Base-by-base conservation (phyloP, 805 yeast genomes). In the Zygoascus bituminiphila region DNA sequence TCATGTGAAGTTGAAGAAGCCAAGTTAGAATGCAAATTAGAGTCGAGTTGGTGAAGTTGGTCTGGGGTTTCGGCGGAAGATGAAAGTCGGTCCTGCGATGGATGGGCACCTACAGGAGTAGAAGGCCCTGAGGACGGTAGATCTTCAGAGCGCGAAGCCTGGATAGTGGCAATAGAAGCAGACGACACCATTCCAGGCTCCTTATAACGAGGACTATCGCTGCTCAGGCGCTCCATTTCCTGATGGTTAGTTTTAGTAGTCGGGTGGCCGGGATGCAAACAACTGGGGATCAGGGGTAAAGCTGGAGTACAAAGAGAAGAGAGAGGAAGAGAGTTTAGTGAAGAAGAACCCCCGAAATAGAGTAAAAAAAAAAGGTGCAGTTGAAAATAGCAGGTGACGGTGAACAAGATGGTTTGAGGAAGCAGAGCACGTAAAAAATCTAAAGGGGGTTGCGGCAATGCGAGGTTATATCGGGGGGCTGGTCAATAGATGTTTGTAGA, bases 191-290 rank as follows among this genome's bases (percentile, higher is more conserved):
- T 39, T 3, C 40, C 22, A 17, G 17, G 42, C 19, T 39, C 42
- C 6, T 36, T 19, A 9, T 36, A 15, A 20, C 17, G 39, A 14
- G 22, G 17, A 12, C 39, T 36, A 12, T 36, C 22, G 20, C 22
- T 17, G 42, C 23, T 39, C 10, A 39, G 26, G 12, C 42, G 42
- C 42, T 39, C 42, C 42, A 39, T 39, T 22, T 39, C 42, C 42
- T 39, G 9, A 36, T 36, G 39, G 20, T 19, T 17, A 19, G 33
- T 26, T 26, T 9, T 9, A 9, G 20, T 12, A 36, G 39, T 36
- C 17, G 39, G 20, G 14, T 26, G 9, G 9, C 33, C 9, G 33
- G 33, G 33, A 9, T 14, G 33, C 22, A 9, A 36, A n/a, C 39
- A 3, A 15, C 4, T 36, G 22, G 17, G 20, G 22, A 36, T 17